phyloP scores from a whole-genome alignment of 1,284 basidiomycete genomes.

The Quambalaria eucalypti region DNA sequence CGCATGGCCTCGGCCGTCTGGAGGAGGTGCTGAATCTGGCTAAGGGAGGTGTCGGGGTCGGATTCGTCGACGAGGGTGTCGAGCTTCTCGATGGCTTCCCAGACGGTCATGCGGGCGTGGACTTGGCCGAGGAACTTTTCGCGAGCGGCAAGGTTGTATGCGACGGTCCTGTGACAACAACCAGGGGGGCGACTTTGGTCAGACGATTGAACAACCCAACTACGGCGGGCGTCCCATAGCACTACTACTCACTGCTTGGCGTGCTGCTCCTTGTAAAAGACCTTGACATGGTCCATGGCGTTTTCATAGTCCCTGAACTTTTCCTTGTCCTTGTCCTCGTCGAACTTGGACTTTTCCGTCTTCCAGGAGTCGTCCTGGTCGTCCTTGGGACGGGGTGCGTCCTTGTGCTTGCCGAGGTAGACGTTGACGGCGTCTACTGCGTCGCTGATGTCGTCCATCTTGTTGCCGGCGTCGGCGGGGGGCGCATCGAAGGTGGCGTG shows the following conservation, averaged over 20 bases:
- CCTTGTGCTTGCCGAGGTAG: constrained; percentile 21
- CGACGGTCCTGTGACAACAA: constrained; percentile 47
- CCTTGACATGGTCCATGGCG: constrained; percentile 76
- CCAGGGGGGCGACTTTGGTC: no score
- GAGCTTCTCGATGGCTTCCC: constrained; percentile 84
- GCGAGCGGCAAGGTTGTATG: constrained; percentile 23
- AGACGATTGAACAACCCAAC: no score
- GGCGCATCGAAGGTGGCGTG: background rate
- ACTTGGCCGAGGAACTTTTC: constrained; percentile 15
- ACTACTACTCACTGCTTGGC: constrained; percentile 78
- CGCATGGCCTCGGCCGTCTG: constrained; percentile 88
- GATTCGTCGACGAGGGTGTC: constrained; percentile 80
- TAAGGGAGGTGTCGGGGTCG: constrained; percentile 54
- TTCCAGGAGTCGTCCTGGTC: constrained; percentile 18
- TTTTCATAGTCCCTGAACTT: constrained; percentile 50
- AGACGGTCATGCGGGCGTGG: constrained; percentile 52
- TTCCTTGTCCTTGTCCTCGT: constrained; percentile 66
- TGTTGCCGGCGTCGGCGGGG: constrained; percentile 6
- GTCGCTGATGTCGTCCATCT: constrained; percentile 22
- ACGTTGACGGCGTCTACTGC: constrained; percentile 25
- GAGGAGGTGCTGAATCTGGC: constrained; percentile 77
- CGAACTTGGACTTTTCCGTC: constrained; percentile 55
- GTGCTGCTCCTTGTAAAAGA: constrained; percentile 80
- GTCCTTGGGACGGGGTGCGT: constrained; percentile 12
- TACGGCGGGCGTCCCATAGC: no score